Conservation (phyloP, 164 flowering plant species). For the Houttuynia cordata region DNA sequence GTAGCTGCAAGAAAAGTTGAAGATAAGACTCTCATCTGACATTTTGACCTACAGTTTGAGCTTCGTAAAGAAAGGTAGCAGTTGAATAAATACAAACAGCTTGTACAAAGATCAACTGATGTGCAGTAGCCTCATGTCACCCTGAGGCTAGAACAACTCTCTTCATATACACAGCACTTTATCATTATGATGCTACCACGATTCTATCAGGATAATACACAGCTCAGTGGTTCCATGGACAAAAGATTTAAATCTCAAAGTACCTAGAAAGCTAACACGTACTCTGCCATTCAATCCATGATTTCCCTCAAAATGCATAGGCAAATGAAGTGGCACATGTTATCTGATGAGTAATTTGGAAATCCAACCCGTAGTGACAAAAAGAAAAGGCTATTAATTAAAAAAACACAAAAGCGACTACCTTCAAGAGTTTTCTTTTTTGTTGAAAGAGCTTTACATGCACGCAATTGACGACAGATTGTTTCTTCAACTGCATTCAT, state of each 20-base stretch:
- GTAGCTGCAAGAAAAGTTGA: constrained; percentile 41
- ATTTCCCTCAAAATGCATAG: too few species aligned
- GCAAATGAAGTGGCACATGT: neutral
- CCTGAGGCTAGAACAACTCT: too few species aligned
- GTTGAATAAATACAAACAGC: too few species aligned
- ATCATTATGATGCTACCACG: too few species aligned
- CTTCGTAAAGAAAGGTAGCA: too few species aligned
- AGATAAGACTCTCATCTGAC: neutral
- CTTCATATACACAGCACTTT: too few species aligned
- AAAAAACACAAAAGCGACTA: constrained; percentile 6
- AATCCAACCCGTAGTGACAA: neutral
- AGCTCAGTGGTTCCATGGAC: neutral
- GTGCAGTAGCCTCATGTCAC: too few species aligned
- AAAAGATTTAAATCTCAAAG: neutral
- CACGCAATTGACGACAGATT: constrained; percentile 73
- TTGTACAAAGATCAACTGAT: too few species aligned
- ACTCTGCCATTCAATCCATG: neutral
- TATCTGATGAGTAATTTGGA: neutral
- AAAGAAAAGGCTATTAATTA: neutral
- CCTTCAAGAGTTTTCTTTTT: constrained; percentile 65
- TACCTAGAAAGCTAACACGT: neutral
- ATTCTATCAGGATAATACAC: neutral
- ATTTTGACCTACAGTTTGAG: neutral
- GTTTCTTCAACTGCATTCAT: constrained; percentile 94
- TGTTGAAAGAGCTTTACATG: constrained; percentile 59